phyloP scores from a whole-genome alignment of 148 eudicot genomes.

The Dianthus caryophyllus region DNA sequence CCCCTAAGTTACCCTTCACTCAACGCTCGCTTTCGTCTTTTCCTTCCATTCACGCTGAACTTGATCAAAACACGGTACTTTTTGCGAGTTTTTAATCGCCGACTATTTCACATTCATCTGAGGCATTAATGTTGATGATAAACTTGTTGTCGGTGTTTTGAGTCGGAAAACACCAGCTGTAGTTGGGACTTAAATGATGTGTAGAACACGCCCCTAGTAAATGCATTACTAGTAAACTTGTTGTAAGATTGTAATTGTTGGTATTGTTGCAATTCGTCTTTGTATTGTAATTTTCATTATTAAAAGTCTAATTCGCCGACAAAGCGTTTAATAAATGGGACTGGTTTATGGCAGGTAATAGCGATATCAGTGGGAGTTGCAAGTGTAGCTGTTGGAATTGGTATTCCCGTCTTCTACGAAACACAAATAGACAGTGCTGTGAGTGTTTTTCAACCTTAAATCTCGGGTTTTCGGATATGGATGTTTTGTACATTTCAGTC shows the following conservation, averaged over 20 bases:
- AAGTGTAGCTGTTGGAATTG: slow-evolving; percentile 88
- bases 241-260: too few relatives aligned
- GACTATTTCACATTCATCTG: too few relatives aligned
- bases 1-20: slow-evolving; percentile 25
- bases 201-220: too few relatives aligned
- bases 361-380: slow-evolving; percentile 81
- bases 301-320: too few relatives aligned
- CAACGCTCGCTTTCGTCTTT: slow-evolving; percentile 35
- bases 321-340: too few relatives aligned
- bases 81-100: background rate
- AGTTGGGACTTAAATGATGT: too few relatives aligned
- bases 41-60: slow-evolving; percentile 65
- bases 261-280: too few relatives aligned
- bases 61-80: slow-evolving; percentile 77
- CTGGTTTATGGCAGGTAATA: slow-evolving; percentile 40
- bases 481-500: background rate
- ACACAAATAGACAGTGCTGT: slow-evolving; percentile 91
- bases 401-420: slow-evolving; percentile 86
- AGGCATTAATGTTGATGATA: too few relatives aligned
- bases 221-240: too few relatives aligned
- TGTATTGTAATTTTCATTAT: too few relatives aligned
- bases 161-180: too few relatives aligned
- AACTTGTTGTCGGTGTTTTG: too few relatives aligned
- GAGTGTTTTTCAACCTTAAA: slow-evolving; percentile 18
- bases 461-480: background rate